Percentiles rank a stretch among this genome's conserved stretches.
These are phyloP conservation scores for Diaporthe longicolla DNA, from an alignment of 2,329 filamentous ascomycete species.

Conservation along the genomic window DNA sequence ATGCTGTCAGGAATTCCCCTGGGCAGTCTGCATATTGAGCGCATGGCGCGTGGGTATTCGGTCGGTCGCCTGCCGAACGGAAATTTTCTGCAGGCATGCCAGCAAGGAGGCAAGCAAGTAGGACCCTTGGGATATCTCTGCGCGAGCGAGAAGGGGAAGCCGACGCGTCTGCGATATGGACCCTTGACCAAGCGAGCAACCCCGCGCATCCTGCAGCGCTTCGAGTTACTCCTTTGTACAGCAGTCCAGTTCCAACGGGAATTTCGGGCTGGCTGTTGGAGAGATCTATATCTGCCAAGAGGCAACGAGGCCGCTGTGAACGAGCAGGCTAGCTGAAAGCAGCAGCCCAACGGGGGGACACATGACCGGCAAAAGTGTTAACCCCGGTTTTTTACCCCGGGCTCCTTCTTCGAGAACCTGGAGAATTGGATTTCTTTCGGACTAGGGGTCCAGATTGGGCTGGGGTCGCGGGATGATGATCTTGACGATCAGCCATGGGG, in stretches of 20 bases:
- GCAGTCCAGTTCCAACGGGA: constrained; percentile 5
- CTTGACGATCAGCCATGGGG: constrained; percentile 21
- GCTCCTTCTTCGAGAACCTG: constrained; percentile 23
- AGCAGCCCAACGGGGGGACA: constrained; percentile 13
- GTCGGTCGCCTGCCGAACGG: constrained; percentile 26
- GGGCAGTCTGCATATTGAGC: background rate
- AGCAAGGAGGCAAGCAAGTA: background rate
- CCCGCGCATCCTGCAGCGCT: background rate
- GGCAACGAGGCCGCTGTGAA: constrained; percentile 13
- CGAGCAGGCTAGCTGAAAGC: constrained; percentile 13
- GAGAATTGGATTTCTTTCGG: constrained; percentile 14
- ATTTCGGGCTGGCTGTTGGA: constrained; percentile 23
- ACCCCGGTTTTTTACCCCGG: constrained; percentile 37
- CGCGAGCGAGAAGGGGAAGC: constrained; percentile 7
- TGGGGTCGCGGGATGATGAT: constrained; percentile 35
- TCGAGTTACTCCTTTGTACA: background rate
- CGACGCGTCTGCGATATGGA: constrained; percentile 17
- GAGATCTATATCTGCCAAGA: constrained; percentile 23
- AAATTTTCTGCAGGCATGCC: background rate
- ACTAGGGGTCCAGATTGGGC: constrained; percentile 35
- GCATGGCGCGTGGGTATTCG: constrained; percentile 1
- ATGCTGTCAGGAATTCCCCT: background rate
- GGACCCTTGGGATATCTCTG: constrained; percentile 3
- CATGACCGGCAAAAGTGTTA: constrained; percentile 29
- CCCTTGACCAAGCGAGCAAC: background rate